phyloP scores from a whole-genome alignment of 192 early-diverging fungal species.

The Funneliformis geosporum region DNA sequence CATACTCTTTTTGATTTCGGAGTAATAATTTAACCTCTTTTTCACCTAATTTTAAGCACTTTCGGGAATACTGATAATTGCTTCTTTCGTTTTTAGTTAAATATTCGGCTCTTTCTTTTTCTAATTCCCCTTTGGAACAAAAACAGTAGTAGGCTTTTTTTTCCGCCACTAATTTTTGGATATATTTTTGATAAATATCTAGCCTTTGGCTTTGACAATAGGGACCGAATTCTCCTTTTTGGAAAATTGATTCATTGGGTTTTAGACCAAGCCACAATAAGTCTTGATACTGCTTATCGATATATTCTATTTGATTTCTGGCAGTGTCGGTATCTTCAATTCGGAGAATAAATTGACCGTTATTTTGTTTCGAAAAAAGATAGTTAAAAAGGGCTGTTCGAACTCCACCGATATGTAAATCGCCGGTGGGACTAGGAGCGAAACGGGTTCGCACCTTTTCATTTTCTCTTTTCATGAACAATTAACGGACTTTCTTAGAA shows the following conservation, averaged over 20 bases:
- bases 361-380: constrained; percentile 66
- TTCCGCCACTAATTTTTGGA: constrained; percentile 60
- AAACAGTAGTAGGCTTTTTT: constrained; percentile 89
- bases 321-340: constrained; percentile 91
- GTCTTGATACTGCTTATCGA: neutral
- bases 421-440: constrained; percentile 91
- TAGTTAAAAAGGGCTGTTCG: constrained; percentile 94
- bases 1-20: constrained; percentile 56
- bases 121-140: constrained; percentile 70
- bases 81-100: constrained; percentile 48
- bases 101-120: constrained; percentile 48
- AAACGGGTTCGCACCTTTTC: constrained; percentile 56
- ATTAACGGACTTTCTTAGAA: too few relatives aligned
- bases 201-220: constrained; percentile 77
- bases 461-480: too few relatives aligned
- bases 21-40: constrained; percentile 64
- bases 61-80: constrained; percentile 73
- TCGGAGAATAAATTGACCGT: constrained; percentile 78
- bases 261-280: constrained; percentile 17
- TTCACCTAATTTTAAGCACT: constrained; percentile 67
- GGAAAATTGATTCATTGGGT: constrained; percentile 22
- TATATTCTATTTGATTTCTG: constrained; percentile 4
- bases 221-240: constrained; percentile 42
- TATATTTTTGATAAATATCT: constrained; percentile 67
- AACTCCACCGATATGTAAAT: constrained; percentile 89